Evolutionary conservation across 805 yeast genomes (phyloP), one percentile per base, ranked within the genome.

Genomic region (Clavispora santaluciae): DNA sequence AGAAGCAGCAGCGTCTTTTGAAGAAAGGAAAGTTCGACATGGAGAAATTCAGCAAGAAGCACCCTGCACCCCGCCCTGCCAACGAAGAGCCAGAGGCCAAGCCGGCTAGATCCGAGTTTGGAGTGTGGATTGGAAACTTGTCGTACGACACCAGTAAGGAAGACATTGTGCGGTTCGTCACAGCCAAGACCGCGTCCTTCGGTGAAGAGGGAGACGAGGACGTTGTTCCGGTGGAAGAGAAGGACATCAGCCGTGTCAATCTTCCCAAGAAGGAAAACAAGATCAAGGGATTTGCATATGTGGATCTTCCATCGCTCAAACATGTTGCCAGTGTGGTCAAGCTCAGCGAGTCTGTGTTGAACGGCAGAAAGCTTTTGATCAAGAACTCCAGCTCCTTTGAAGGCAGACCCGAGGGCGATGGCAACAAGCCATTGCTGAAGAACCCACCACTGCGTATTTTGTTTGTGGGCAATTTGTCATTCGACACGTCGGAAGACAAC

Each of bases 121-220:
- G 95, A 34, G 93, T 89, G 25, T 93, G 99, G 99, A 77, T 93
- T 35, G 99, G 99, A 33, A 93, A 93, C 59, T 64, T 93, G 48
- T 74, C 96, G 0, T 93, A 83, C 55, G 93, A 86, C 39, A 87
- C 96, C 5, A 72, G 81, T 0, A 79, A 75, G 51, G 91, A 84
- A 25, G 95, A 89, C 48, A 56, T 93, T 24, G 66, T 68, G 11
- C 72, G 80, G 40, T 88, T 84, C 49, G 62, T 93, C 6, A 64
- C 73, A 1, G 73, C 76, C 8, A 86, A 83, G 56, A 76, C 91
- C 0, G 55, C 65, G 12, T 65, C 58, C 1, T 57, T 55, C 9
- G 36, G 40, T 3, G 62, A 62, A 3, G 67, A 57, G 5, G 59
- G 49, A 18, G 41, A 56, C 1, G 56, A 54, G 3, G 41, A 6